Conservation (phyloP, 139 green algal genomes). For the Eudorina sp. region DNA sequence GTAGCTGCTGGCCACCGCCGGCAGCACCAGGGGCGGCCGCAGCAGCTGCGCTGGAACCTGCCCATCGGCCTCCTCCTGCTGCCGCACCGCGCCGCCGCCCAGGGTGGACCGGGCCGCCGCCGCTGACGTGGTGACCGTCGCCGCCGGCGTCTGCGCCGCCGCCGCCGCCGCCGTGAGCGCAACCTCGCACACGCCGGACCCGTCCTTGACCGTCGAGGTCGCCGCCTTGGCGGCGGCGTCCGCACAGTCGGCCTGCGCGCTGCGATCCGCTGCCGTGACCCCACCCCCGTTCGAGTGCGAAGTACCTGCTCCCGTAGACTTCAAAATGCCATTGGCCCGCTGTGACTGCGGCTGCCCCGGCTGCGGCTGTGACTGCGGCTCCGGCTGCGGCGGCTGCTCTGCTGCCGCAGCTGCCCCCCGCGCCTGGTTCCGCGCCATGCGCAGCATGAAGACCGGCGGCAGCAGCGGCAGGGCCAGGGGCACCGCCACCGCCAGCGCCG, state of each 20-base stretch:
- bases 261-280: too few species aligned
- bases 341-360: too few species aligned
- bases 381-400: background rate
- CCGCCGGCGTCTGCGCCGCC: slow-evolving; percentile 24
- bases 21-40: slow-evolving; percentile 23
- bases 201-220: background rate
- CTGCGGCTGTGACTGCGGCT: too few species aligned
- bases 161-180: background rate
- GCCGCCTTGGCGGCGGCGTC: background rate
- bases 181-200: background rate
- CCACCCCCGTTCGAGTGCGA: too few species aligned
- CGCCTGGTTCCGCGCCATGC: background rate
- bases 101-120: too few species aligned
- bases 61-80: background rate
- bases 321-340: too few species aligned
- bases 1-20: slow-evolving; percentile 21
- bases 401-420: too few species aligned
- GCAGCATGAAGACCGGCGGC: slow-evolving; percentile 22
- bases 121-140: background rate
- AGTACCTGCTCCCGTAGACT: too few species aligned
- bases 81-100: background rate
- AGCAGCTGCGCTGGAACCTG: background rate
- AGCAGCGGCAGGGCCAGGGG: slow-evolving; percentile 24
- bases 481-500: background rate
- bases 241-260: background rate